These are phyloP conservation scores for Hibiscus syriacus DNA, from an alignment of 345 rosid genomes.

Conservation along the genomic window DNA sequence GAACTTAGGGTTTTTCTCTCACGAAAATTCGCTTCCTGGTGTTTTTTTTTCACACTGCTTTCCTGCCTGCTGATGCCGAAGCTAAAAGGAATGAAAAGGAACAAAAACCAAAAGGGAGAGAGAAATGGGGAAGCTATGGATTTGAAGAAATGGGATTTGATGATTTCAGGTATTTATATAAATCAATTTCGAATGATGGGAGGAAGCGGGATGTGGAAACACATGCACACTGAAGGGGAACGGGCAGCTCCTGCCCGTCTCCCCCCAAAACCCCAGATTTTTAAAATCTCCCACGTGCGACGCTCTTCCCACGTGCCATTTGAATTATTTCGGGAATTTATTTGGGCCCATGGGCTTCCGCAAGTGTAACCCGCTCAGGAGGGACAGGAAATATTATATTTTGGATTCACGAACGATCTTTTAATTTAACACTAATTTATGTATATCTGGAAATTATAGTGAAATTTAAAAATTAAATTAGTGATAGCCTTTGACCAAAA, in stretches of 20 bases:
- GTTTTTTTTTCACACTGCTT: background rate
- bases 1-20: slow-evolving; percentile 25
- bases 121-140: slow-evolving; percentile 4
- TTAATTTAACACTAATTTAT: too few species aligned
- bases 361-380: too few species aligned
- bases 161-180: background rate
- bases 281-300: background rate
- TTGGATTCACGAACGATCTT: too few species aligned
- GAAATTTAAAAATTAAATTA: too few species aligned
- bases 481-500: too few species aligned
- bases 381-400: too few species aligned
- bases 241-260: background rate
- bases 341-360: background rate
- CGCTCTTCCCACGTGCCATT: background rate
- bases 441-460: too few species aligned
- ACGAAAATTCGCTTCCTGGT: background rate
- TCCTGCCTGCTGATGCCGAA: background rate
- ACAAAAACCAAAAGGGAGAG: background rate
- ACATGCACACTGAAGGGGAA: background rate
- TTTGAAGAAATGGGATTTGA: background rate
- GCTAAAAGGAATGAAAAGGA: slow-evolving; percentile 3
- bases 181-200: slow-evolving; percentile 42
- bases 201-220: slow-evolving; percentile 50
- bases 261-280: background rate
- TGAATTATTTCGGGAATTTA: too few species aligned